Evolutionary conservation across 1,284 basidiomycete species (phyloP).

Genomic region (Leccinum pallidistipes): DNA sequence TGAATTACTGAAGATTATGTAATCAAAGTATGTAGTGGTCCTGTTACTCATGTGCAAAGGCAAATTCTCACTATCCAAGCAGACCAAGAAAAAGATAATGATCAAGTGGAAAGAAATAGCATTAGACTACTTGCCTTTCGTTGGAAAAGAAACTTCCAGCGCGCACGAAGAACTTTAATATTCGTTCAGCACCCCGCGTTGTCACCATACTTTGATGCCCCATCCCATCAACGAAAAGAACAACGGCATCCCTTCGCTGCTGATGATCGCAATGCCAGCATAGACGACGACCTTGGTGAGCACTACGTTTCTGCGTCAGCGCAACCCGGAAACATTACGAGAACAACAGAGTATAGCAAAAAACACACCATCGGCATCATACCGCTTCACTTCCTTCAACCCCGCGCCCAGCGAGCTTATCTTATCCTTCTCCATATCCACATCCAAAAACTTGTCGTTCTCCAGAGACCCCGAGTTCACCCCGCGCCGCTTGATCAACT

Average conservation of each 20-base stretch:
- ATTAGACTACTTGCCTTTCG: background rate
- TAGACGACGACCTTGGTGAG: slow-evolving; percentile 93
- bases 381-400: slow-evolving; percentile 50
- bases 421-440: slow-evolving; percentile 20
- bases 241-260: slow-evolving; percentile 60
- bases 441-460: slow-evolving; percentile 1
- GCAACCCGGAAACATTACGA: background rate
- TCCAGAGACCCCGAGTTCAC: slow-evolving; percentile 2
- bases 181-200: background rate
- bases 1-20: background rate
- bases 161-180: background rate
- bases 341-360: background rate
- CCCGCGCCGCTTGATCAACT: slow-evolving; percentile 29
- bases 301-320: slow-evolving; percentile 47
- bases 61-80: background rate
- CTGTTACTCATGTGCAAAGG: background rate
- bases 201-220: slow-evolving; percentile 47
- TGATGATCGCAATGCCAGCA: slow-evolving; percentile 77
- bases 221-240: slow-evolving; percentile 70
- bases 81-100: background rate
- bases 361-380: slow-evolving; percentile 77
- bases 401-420: slow-evolving; percentile 30
- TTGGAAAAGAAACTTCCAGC: background rate
- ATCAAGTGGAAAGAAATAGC: background rate
- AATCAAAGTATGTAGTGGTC: background rate